phyloP scores from a whole-genome alignment of 2,329 filamentous ascomycete genomes.

The Fusarium chaquense region DNA sequence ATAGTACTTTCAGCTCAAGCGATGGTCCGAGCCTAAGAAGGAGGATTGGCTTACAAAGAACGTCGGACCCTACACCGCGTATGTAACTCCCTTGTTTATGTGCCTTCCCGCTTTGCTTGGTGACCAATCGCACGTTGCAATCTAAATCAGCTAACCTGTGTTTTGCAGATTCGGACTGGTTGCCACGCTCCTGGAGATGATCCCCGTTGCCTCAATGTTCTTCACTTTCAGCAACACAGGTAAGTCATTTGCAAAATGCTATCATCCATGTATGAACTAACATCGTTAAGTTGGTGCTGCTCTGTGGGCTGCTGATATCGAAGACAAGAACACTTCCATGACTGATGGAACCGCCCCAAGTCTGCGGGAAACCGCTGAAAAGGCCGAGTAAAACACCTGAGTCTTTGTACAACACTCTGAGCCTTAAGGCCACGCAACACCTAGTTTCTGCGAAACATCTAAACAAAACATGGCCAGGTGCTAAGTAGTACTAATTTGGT shows the following conservation, averaged over 20 bases:
- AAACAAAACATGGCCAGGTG: not conserved
- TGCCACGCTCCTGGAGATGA: slow-evolving; percentile 84
- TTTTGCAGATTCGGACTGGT: slow-evolving; percentile 76
- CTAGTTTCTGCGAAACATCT: slow-evolving; percentile 12
- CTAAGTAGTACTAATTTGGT: not conserved
- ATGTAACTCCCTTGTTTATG: slow-evolving; percentile 53
- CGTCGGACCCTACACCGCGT: slow-evolving; percentile 84
- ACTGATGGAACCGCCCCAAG: slow-evolving; percentile 63
- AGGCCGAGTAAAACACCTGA: slow-evolving; percentile 56
- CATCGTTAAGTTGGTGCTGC: slow-evolving; percentile 78
- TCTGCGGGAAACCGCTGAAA: slow-evolving; percentile 62
- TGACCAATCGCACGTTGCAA: slow-evolving; percentile 10
- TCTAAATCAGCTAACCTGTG: slow-evolving; percentile 21
- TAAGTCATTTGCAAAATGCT: slow-evolving; percentile 48
- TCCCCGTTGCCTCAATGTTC: slow-evolving; percentile 84
- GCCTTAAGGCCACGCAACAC: slow-evolving; percentile 12
- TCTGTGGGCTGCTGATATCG: slow-evolving; percentile 92
- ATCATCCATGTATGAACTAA: slow-evolving; percentile 17
- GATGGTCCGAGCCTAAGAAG: slow-evolving; percentile 75
- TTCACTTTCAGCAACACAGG: slow-evolving; percentile 91
- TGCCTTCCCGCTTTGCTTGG: not conserved
- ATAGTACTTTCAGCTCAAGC: slow-evolving; percentile 92
- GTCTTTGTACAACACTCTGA: slow-evolving; percentile 5
- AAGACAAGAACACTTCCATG: slow-evolving; percentile 66
- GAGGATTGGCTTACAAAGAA: slow-evolving; percentile 77